Conservation (phyloP, 208 protist species). For the Trypanosomatidae sp. region DNA sequence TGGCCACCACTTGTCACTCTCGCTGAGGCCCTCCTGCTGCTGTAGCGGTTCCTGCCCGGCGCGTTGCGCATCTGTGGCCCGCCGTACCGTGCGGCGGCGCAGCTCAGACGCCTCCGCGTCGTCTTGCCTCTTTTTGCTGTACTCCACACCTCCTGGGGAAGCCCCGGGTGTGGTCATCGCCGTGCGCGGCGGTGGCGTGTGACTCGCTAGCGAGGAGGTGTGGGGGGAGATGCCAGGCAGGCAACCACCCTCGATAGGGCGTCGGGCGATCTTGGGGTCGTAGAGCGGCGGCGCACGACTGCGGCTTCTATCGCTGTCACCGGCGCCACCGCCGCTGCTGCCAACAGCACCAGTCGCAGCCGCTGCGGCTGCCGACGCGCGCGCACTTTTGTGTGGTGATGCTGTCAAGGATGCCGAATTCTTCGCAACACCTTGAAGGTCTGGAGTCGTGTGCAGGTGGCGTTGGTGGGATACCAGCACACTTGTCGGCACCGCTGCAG, state of each 20-base stretch:
- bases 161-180: slow-evolving; percentile 65
- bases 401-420: not conserved
- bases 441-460: slow-evolving; percentile 1
- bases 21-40: slow-evolving; percentile 18
- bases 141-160: slow-evolving; percentile 79
- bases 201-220: slow-evolving; percentile 26
- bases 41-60: slow-evolving; percentile 48
- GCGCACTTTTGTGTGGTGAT: not conserved
- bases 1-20: slow-evolving; percentile 69
- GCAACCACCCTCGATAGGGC: slow-evolving; percentile 8
- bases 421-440: not conserved
- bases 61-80: slow-evolving; percentile 69
- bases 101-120: slow-evolving; percentile 39
- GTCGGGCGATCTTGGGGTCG: slow-evolving; percentile 3
- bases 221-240: slow-evolving; percentile 23
- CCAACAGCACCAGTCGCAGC: not conserved
- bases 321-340: not conserved
- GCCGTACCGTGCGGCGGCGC: slow-evolving; percentile 53
- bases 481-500: not conserved
- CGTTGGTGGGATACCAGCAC: not conserved
- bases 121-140: slow-evolving; percentile 45
- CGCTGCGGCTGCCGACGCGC: slow-evolving; percentile 1
- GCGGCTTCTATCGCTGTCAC: slow-evolving; percentile 1
- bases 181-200: slow-evolving; percentile 38
- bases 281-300: slow-evolving; percentile 16